phyloP scores from a whole-genome alignment of 441 rosid genomes.

The Eruca vesicaria region DNA sequence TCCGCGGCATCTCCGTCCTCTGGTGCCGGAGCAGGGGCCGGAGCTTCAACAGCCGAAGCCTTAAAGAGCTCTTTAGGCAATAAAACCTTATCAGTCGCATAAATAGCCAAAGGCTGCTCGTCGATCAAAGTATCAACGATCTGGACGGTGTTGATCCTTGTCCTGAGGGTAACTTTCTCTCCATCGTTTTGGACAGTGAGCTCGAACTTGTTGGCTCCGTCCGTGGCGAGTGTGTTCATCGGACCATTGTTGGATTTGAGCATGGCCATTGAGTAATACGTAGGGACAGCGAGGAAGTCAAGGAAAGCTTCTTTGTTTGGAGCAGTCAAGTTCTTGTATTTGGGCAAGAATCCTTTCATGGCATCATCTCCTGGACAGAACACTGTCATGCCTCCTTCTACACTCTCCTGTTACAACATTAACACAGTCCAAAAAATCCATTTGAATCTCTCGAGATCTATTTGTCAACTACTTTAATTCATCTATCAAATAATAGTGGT shows the following conservation, averaged over 20 bases:
- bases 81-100: conserved; percentile 68
- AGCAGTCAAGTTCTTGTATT: conserved; percentile 78
- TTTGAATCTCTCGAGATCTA: background rate
- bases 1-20: conserved; percentile 55
- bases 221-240: conserved; percentile 92
- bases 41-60: conserved; percentile 40
- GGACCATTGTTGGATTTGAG: conserved; percentile 82
- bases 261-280: conserved; percentile 72
- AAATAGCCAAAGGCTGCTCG: conserved; percentile 83
- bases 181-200: conserved; percentile 88
- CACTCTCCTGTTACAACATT: conserved; percentile 48
- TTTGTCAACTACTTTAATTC: background rate
- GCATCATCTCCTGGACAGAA: conserved; percentile 93
- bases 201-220: conserved; percentile 77
- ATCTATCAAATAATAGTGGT: background rate
- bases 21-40: conserved; percentile 60
- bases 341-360: conserved; percentile 83
- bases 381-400: conserved; percentile 87
- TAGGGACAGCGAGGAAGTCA: conserved; percentile 69
- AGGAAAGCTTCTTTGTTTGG: conserved; percentile 68
- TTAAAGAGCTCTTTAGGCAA: conserved; percentile 72
- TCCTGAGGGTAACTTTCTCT: conserved; percentile 66
- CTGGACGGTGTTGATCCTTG: conserved; percentile 65
- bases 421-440: background rate
- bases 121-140: conserved; percentile 69